These are phyloP conservation scores for Aspergillus panamensis DNA, from an alignment of 495 filamentous ascomycete genomes.

Conservation along the genomic window DNA sequence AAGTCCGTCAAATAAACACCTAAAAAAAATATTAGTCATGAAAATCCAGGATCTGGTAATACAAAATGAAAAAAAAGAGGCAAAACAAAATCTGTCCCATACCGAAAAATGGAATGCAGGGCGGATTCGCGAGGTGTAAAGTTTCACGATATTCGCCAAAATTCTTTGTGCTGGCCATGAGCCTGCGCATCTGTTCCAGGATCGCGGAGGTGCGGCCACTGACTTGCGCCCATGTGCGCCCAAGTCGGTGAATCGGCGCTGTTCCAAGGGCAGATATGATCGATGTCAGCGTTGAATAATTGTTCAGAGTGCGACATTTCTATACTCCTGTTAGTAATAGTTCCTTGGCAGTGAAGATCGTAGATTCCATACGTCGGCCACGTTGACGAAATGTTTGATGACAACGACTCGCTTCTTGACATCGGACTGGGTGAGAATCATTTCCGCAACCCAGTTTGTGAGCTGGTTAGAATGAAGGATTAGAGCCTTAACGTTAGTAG, in stretches of 20 bases:
- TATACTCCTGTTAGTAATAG: slow-evolving; percentile 36
- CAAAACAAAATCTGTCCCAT: slow-evolving; percentile 29
- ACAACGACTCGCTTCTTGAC: slow-evolving; percentile 94
- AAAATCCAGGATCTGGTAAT: not conserved
- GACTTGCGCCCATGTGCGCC: slow-evolving; percentile 91
- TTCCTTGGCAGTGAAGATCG: not conserved
- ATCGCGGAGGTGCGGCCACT: slow-evolving; percentile 74
- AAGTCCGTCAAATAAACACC: slow-evolving; percentile 97
- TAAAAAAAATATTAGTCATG: slow-evolving; percentile 28
- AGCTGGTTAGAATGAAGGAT: slow-evolving; percentile 98
- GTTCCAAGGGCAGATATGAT: slow-evolving; percentile 95
- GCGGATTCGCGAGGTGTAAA: slow-evolving; percentile 86
- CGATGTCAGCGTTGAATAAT: slow-evolving; percentile 96
- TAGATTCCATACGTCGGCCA: slow-evolving; percentile 69
- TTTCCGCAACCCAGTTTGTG: slow-evolving; percentile 99
- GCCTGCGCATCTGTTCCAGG: slow-evolving; percentile 83
- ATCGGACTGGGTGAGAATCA: slow-evolving; percentile 92
- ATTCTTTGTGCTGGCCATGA: slow-evolving; percentile 98
- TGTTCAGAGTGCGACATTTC: slow-evolving; percentile 94
- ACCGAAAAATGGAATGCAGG: slow-evolving; percentile 99
- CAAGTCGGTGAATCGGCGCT: slow-evolving; percentile 88
- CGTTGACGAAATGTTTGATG: slow-evolving; percentile 95
- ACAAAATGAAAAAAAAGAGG: not conserved
- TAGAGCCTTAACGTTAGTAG: slow-evolving; percentile 89
- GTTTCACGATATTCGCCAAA: slow-evolving; percentile 95